A percentile compares a stretch with the other conserved stretches of the same genome.
Conservation (phyloP, 1,284 basidiomycete species). For the Apiotrichum veenhuisii region DNA sequence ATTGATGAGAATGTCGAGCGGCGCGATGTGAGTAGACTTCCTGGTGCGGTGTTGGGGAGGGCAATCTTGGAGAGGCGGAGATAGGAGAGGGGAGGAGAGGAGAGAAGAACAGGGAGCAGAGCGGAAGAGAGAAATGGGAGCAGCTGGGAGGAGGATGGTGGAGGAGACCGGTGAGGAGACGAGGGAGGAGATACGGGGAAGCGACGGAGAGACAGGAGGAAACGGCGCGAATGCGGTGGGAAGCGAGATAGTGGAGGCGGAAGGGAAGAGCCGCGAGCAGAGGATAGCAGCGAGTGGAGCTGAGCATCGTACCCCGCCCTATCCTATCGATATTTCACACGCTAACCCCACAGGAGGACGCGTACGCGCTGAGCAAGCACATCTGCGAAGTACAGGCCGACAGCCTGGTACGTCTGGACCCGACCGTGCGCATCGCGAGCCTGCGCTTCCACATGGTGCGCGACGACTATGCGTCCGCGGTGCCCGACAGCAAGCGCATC, state of each 20-base stretch:
- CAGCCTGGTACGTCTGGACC: constrained; percentile 29
- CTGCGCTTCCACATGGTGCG: constrained; percentile 45
- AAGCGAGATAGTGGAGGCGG: too few species aligned
- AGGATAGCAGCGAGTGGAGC: too few species aligned
- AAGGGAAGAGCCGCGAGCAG: too few species aligned
- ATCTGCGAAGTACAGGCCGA: constrained; percentile 46
- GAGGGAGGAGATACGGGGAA: too few species aligned
- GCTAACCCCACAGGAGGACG: constrained; percentile 29
- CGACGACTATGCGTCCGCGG: constrained; percentile 14
- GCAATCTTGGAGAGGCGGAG: too few species aligned
- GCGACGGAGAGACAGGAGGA: too few species aligned
- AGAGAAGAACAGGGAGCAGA: neutral
- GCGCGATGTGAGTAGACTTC: constrained; percentile 27
- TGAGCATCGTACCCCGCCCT: too few species aligned
- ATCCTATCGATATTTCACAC: neutral
- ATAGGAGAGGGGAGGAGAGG: neutral
- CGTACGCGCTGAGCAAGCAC: constrained; percentile 44
- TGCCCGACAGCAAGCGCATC: constrained; percentile 6
- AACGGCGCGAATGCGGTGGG: too few species aligned
- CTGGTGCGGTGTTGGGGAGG: too few species aligned
- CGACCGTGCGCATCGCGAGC: constrained; percentile 37
- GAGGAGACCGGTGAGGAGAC: too few species aligned
- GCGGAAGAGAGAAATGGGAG: too few species aligned
- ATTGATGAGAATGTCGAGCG: constrained; percentile 31
- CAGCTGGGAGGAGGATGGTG: too few species aligned